Evolutionary conservation across 2,329 filamentous ascomycete genomes (phyloP), one percentile per base, ranked within the genome.

Genomic region (Alternaria sp.): DNA sequence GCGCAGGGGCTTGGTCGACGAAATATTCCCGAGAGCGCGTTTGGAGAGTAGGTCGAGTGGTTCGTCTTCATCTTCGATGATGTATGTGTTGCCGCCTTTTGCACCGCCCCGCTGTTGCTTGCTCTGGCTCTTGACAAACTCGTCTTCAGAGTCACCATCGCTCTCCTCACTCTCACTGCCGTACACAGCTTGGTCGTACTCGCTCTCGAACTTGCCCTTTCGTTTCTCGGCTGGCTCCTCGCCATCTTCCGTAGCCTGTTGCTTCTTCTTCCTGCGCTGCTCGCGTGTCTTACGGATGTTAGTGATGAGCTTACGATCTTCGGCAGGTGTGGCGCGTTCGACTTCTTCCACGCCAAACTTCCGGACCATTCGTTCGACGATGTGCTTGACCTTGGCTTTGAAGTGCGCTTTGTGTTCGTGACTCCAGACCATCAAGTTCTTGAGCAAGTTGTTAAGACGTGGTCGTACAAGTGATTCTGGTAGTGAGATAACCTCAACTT

Each of bases 351-450:
- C 90, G 46, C 95, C 93, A 73, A 97, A 98, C 56, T 94, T 88
- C 46, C 94, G 88, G 23, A 98, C 90, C 85, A 97, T 92, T 51
- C 95, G 88, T 80, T 99, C 95, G 14, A 99, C 82, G 63, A 99
- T 98, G 74, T 97, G 93, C 86, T 97, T 98, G 68, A 99, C 93
- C 82, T 98, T 99, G 49, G 91, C 89, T 72, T 94, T 92, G 81
- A 99, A 95, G 75, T 96, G 93, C 11, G 93, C 93, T 81, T 98
- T 98, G 83, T 99, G 96, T 79, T 99, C 95, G 78, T 97, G 92
- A 74, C 91, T 93, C 94, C 95, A 99, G 40, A 93, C 88, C 83
- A 98, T 92, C 21, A 98, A 83, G 77, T 96, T 96, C 3, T 93
- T 92, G 2, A 99, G 86, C 46, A 99, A 84, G 0, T 88, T 87